Evolutionary conservation across 148 eudicot species (phyloP).

Genomic region (Limonium bicolor): DNA sequence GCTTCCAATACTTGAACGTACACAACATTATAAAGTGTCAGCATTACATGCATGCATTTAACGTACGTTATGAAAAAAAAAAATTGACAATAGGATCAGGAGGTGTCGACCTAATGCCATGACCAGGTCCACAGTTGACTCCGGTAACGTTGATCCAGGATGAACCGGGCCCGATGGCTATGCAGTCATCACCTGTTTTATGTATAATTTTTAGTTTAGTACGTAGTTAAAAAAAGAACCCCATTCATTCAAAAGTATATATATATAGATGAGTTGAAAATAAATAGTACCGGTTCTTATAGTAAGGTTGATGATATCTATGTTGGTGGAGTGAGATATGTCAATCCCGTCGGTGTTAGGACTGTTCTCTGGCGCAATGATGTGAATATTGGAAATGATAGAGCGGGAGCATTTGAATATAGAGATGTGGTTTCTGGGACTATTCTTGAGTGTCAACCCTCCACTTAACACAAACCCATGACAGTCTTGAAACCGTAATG

Average conservation of each 20-base stretch:
- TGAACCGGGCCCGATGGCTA: conserved; percentile 17
- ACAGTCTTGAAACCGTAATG: conserved; percentile 21
- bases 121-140: conserved; percentile 35
- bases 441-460: conserved; percentile 23
- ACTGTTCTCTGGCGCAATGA: conserved; percentile 20
- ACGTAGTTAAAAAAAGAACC: not conserved
- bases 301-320: conserved; percentile 2
- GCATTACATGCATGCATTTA: not conserved
- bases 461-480: conserved; percentile 26
- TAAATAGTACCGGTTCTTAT: conserved; percentile 17
- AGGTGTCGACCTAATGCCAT: conserved; percentile 46
- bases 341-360: conserved; percentile 38
- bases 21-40: conserved; percentile 2
- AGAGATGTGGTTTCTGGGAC: conserved; percentile 31
- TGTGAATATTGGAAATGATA: conserved; percentile 8
- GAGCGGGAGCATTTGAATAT: conserved; percentile 11
- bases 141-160: conserved; percentile 13
- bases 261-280: not conserved
- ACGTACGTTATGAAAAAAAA: not conserved
- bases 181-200: conserved; percentile 56
- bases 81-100: no score
- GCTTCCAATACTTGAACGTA: not conserved
- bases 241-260: not conserved
- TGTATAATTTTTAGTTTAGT: no score
- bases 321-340: conserved; percentile 4